Percentiles rank a stretch among this genome's conserved stretches.
Evolutionary conservation across 352 stramenopile species (phyloP).

Genomic region (Phytophthora sp.): DNA sequence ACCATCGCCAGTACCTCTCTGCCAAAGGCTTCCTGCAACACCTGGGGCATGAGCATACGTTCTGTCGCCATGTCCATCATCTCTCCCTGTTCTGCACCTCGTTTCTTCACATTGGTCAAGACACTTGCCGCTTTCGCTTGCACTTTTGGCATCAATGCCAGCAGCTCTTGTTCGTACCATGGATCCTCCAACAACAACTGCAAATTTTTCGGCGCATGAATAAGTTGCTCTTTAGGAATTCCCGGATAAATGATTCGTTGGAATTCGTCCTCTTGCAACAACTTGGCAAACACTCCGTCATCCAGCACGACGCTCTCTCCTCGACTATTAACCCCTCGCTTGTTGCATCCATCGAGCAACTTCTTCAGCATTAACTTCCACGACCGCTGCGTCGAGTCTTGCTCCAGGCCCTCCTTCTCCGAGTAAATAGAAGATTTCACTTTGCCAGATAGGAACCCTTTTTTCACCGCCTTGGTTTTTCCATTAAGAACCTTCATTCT

Average conservation of each 20-base stretch:
- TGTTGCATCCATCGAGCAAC: constrained; percentile 67
- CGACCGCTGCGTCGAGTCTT: constrained; percentile 46
- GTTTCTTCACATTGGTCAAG: constrained; percentile 81
- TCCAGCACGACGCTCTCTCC: constrained; percentile 71
- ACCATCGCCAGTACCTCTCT: constrained; percentile 86
- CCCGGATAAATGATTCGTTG: constrained; percentile 82
- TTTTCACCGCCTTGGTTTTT: constrained; percentile 36
- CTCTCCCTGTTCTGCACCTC: constrained; percentile 71
- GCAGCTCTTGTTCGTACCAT: constrained; percentile 81
- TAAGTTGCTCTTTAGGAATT: constrained; percentile 70
- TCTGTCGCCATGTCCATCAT: constrained; percentile 82
- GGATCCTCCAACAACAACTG: constrained; percentile 77
- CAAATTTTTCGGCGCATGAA: constrained; percentile 72
- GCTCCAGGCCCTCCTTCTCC: constrained; percentile 64
- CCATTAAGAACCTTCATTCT: constrained; percentile 28
- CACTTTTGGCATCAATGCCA: constrained; percentile 84
- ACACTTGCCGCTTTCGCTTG: constrained; percentile 79
- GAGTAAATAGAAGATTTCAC: constrained; percentile 56
- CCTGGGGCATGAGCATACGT: constrained; percentile 65
- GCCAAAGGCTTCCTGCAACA: constrained; percentile 86
- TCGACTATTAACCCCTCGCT: constrained; percentile 53
- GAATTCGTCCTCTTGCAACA: constrained; percentile 76
- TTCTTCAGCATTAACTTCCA: constrained; percentile 75
- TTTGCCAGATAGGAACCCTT: constrained; percentile 54
- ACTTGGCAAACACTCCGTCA: constrained; percentile 80